Evolutionary conservation across 768 basidiomycete species (phyloP).

Genomic region (Suillus occidentalis): DNA sequence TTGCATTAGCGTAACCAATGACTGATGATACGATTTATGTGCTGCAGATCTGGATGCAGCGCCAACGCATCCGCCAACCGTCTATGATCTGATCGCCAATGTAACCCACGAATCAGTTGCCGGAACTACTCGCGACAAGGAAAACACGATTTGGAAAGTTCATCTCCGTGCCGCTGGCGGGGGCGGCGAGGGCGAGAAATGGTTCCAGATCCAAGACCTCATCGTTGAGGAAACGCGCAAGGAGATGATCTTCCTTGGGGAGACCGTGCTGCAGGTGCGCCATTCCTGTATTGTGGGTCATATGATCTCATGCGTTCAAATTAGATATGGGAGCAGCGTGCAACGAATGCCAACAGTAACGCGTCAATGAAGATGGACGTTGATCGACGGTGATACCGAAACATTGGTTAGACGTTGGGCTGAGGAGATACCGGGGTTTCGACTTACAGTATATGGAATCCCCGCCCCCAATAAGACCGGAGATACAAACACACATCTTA

Average conservation of each 20-base stretch:
- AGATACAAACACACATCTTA: constrained; percentile 7
- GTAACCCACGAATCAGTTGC: constrained; percentile 94
- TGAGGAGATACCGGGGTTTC: constrained; percentile 32
- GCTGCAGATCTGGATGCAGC: constrained; percentile 75
- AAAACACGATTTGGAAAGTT: constrained; percentile 90
- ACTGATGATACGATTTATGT: constrained; percentile 20
- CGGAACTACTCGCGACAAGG: constrained; percentile 93
- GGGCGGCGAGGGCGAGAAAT: constrained; percentile 83
- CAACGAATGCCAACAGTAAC: constrained; percentile 17
- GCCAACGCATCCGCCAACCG: constrained; percentile 54
- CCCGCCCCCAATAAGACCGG: constrained; percentile 3
- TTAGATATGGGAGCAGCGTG: constrained; percentile 67
- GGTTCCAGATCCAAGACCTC: constrained; percentile 96
- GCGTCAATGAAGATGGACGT: constrained; percentile 29
- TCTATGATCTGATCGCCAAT: constrained; percentile 95
- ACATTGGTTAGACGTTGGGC: constrained; percentile 3
- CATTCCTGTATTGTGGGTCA: constrained; percentile 6
- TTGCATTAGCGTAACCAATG: constrained; percentile 26
- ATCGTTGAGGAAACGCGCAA: constrained; percentile 95
- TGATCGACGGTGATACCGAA: constrained; percentile 27
- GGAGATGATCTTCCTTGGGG: constrained; percentile 97
- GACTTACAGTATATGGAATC: not conserved
- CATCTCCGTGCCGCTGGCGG: constrained; percentile 77
- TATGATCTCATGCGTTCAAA: constrained; percentile 14
- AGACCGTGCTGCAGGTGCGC: constrained; percentile 89